A percentile compares a stretch with the other conserved stretches of the same genome.
phyloP scores from a whole-genome alignment of 2,329 filamentous ascomycete species.

The Xylaria sp. region DNA sequence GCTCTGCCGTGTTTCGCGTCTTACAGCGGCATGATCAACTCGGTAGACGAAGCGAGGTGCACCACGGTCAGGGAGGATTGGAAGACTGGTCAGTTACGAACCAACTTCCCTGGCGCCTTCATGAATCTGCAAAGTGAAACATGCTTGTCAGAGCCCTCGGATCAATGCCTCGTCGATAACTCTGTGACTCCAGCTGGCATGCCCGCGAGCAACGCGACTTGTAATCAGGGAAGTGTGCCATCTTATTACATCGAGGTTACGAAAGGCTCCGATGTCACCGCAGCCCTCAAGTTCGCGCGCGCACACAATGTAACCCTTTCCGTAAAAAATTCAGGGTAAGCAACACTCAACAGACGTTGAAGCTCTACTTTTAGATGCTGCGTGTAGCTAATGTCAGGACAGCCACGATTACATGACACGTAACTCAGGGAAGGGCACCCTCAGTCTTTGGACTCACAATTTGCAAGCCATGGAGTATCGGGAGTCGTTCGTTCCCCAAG shows the following conservation, averaged over 20 bases:
- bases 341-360: neutral
- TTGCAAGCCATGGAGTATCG: conserved; percentile 25
- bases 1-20: conserved; percentile 40
- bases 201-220: conserved; percentile 30
- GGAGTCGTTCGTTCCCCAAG: conserved; percentile 23
- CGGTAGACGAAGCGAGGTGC: conserved; percentile 32
- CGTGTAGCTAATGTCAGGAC: conserved; percentile 6
- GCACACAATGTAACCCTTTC: conserved; percentile 36
- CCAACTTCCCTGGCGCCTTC: conserved; percentile 34
- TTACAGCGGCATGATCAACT: conserved; percentile 30
- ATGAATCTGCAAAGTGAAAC: conserved; percentile 40
- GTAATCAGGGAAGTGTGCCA: conserved; percentile 37
- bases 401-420: conserved; percentile 31
- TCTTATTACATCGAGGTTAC: conserved; percentile 34
- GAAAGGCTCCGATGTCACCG: conserved; percentile 30
- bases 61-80: conserved; percentile 34
- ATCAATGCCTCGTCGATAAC: conserved; percentile 40
- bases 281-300: conserved; percentile 34
- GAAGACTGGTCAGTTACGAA: conserved; percentile 32
- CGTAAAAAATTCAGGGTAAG: conserved; percentile 33
- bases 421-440: conserved; percentile 27
- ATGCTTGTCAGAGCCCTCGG: conserved; percentile 35
- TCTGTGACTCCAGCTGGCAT: conserved; percentile 31
- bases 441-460: conserved; percentile 32
- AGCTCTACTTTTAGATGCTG: neutral